Base-by-base conservation (phyloP, 148 eudicot species). In the Amaranthus cruentus region DNA sequence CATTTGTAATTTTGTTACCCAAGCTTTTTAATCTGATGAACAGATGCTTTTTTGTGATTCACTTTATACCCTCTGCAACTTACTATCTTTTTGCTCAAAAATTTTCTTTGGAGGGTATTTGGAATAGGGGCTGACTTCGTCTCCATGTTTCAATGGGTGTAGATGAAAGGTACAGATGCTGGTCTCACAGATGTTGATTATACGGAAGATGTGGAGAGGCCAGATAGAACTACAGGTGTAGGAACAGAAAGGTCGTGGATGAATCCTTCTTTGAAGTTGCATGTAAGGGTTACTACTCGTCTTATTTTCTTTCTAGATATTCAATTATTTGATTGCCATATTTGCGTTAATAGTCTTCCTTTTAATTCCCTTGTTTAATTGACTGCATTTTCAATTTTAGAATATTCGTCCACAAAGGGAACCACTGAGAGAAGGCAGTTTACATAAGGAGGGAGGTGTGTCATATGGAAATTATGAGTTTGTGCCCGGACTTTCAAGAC, bases 391-490 rank as follows among this genome's bases (percentile, higher is more conserved):
- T 43, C 51, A 44, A 72, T 81, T 82, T 87, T 55, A 82, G 90
- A 77, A 75, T 74, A 71, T 79, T 59, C 89, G 76, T 56, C 77
- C 81, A 72, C 87, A 82, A 57, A 78, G 81, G 69, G 89, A 85
- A 72, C 78, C 79, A 47, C 62, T 62, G 15, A 80, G 70, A 66
- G 93, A 82, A 53, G 44, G 76, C 62, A 61, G 69, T 75, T 84
- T 68, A 62, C 86, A 77, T 75, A 86, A 90, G 78, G 83, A 78
- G 57, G 71, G 79, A 49, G 82, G 75, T 76, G 77, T 79, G 57
- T 80, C 79, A 62, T 87, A 76, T 84, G 86, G 83, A 74, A 88
- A 82, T 72, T 78, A 82, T 81, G 96, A 83, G 46, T 74, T 68
- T 79, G 81, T 76, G 70, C 71, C 86, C 75, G 87, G 82, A 64